Evolutionary conservation across 1,284 basidiomycete species (phyloP).

Genomic region (Blastosporella zonata): DNA sequence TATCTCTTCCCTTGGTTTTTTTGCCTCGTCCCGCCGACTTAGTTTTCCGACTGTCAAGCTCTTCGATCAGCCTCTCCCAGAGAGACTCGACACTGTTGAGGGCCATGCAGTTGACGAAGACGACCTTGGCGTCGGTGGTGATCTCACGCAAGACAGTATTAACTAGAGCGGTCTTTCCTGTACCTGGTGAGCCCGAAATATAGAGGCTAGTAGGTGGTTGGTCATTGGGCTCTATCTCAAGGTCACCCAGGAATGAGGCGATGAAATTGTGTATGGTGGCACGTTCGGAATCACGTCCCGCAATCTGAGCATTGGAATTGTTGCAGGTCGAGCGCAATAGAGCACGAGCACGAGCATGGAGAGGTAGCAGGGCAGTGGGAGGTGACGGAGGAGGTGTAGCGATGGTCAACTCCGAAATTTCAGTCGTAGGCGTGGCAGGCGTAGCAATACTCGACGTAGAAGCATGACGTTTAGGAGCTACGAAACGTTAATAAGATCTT

Average conservation of each 20-base stretch:
- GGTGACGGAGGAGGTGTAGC: conserved; percentile 61
- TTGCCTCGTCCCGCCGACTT: conserved; percentile 35
- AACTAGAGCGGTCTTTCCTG: conserved; percentile 79
- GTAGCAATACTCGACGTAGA: conserved; percentile 42
- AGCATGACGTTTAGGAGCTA: conserved; percentile 29
- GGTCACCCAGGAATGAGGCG: conserved; percentile 39
- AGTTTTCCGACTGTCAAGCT: conserved; percentile 38
- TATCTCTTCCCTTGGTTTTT: conserved; percentile 43
- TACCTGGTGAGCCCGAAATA: conserved; percentile 77
- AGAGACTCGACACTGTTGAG: conserved; percentile 61
- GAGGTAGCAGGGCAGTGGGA: conserved; percentile 48
- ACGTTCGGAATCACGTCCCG: conserved; percentile 65
- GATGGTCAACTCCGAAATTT: conserved; percentile 43
- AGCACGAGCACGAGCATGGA: conserved; percentile 64
- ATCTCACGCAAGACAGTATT: conserved; percentile 54
- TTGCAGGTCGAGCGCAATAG: conserved; percentile 70
- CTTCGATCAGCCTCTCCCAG: conserved; percentile 66
- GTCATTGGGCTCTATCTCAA: conserved; percentile 25
- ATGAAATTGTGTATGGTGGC: conserved; percentile 57
- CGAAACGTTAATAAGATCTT: not conserved
- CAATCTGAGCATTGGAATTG: conserved; percentile 41
- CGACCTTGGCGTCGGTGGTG: conserved; percentile 41
- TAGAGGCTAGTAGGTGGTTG: conserved; percentile 50
- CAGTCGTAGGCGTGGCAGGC: conserved; percentile 40
- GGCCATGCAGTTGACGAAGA: conserved; percentile 78